Conservation (phyloP, 495 filamentous ascomycete genomes). For the Annulohypoxylon moriforme region DNA sequence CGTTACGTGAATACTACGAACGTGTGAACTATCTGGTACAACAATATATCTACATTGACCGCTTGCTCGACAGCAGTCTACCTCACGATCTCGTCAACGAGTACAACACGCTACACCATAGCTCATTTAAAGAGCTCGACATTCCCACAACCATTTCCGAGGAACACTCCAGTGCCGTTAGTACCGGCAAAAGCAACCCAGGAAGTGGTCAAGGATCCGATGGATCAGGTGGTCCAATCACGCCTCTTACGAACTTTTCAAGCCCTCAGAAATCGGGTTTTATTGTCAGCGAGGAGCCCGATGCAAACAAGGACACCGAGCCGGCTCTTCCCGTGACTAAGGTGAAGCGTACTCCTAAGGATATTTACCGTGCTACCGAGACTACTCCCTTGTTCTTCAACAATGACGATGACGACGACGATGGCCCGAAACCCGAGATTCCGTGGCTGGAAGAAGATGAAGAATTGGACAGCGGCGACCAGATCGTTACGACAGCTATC, state of each 20-base stretch:
- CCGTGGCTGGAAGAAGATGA: conserved; percentile 65
- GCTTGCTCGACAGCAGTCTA: conserved; percentile 87
- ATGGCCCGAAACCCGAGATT: conserved; percentile 57
- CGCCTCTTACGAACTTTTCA: conserved; percentile 21
- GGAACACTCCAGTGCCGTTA: conserved; percentile 38
- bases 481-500: conserved; percentile 81
- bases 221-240: conserved; percentile 3
- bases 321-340: conserved; percentile 38
- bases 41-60: conserved; percentile 91
- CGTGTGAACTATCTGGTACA: conserved; percentile 84
- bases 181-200: conserved; percentile 25
- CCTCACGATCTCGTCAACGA: conserved; percentile 89
- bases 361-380: conserved; percentile 82
- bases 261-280: conserved; percentile 40
- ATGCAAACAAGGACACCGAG: conserved; percentile 19
- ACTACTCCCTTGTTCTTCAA: conserved; percentile 69
- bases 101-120: conserved; percentile 68
- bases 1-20: conserved; percentile 83
- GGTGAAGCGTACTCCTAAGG: conserved; percentile 81
- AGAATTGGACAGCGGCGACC: conserved; percentile 71
- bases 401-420: conserved; percentile 52
- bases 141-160: conserved; percentile 70
- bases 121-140: conserved; percentile 57
- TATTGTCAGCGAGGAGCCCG: conserved; percentile 1
- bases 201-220: neutral